Evolutionary conservation across 805 yeast species (phyloP).

Genomic region (Kodamaea hsintzibuensis): DNA sequence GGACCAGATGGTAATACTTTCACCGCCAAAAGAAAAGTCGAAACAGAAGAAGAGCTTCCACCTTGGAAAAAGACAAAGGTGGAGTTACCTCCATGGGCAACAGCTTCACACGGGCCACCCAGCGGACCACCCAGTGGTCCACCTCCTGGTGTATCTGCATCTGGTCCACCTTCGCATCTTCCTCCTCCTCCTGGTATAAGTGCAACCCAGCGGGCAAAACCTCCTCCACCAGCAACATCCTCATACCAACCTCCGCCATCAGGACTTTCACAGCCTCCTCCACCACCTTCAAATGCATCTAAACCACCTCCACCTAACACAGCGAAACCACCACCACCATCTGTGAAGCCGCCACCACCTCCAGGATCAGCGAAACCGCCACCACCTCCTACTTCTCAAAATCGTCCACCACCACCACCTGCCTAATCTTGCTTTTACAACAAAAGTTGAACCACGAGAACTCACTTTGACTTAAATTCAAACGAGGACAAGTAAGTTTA

Average conservation of each 20-base stretch:
- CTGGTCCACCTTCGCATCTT: slow-evolving; percentile 9
- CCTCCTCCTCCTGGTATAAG: slow-evolving; percentile 14
- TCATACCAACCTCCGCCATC: slow-evolving; percentile 13
- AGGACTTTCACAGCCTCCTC: slow-evolving; percentile 21
- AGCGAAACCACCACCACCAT: slow-evolving; percentile 13
- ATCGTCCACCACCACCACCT: slow-evolving; percentile 5
- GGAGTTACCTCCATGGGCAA: slow-evolving; percentile 30
- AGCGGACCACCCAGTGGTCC: slow-evolving; percentile 19
- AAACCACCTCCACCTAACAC: slow-evolving; percentile 14
- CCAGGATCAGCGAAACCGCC: slow-evolving; percentile 19
- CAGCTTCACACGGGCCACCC: slow-evolving; percentile 13
- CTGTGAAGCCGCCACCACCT: slow-evolving; percentile 10
- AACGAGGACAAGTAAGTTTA: background rate
- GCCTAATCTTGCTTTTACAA: background rate
- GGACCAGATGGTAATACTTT: background rate
- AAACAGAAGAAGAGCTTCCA: slow-evolving; percentile 16
- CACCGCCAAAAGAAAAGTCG: background rate
- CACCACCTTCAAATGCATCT: slow-evolving; percentile 10
- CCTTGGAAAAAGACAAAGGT: slow-evolving; percentile 29
- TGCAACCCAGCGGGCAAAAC: slow-evolving; percentile 14
- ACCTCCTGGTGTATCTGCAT: slow-evolving; percentile 28
- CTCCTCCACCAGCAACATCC: slow-evolving; percentile 14
- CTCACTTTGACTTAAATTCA: too few species aligned
- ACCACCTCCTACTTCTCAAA: background rate
- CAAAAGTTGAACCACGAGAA: too few species aligned